These are phyloP conservation scores for Scenedesmus sp. DNA, from an alignment of 163 green algal species.

Conservation along the genomic window DNA sequence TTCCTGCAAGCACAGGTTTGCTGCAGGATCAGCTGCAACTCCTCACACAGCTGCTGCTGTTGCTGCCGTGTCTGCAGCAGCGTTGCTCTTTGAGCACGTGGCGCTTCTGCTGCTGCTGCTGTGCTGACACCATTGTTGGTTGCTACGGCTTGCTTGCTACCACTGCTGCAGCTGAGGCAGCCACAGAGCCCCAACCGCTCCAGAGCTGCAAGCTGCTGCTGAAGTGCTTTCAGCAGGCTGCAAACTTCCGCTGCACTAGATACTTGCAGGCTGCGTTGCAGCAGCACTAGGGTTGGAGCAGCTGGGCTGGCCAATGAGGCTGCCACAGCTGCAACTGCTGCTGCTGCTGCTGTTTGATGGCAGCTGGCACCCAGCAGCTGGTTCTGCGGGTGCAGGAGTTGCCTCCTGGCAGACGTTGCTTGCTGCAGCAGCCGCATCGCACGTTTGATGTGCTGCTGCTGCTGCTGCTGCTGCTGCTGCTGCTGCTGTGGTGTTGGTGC, in stretches of 20 bases:
- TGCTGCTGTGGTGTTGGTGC: not conserved
- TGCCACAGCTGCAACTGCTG: conserved; percentile 14
- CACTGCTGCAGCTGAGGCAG: not conserved
- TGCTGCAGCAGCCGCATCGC: conserved; percentile 42
- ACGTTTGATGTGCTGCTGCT: not conserved
- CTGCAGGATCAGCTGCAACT: not conserved
- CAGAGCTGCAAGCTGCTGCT: not conserved
- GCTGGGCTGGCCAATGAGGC: not conserved
- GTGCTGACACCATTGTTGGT: not conserved
- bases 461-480: conserved; percentile 2
- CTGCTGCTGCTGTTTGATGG: conserved; percentile 16
- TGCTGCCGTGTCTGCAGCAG: not conserved
- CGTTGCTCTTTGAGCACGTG: not conserved
- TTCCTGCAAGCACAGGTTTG: not conserved
- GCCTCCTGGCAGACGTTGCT: conserved; percentile 32
- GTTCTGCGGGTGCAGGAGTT: conserved; percentile 52
- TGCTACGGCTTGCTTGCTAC: no score
- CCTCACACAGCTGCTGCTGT: not conserved
- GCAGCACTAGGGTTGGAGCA: not conserved
- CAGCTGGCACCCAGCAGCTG: conserved; percentile 50
- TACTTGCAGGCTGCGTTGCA: not conserved
- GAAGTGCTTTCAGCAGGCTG: not conserved
- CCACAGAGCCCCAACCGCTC: not conserved
- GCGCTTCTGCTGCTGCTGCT: not conserved
- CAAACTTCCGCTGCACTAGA: not conserved